These are phyloP conservation scores for Trametes sanguinea DNA, from an alignment of 768 basidiomycete species.

Conservation along the genomic window DNA sequence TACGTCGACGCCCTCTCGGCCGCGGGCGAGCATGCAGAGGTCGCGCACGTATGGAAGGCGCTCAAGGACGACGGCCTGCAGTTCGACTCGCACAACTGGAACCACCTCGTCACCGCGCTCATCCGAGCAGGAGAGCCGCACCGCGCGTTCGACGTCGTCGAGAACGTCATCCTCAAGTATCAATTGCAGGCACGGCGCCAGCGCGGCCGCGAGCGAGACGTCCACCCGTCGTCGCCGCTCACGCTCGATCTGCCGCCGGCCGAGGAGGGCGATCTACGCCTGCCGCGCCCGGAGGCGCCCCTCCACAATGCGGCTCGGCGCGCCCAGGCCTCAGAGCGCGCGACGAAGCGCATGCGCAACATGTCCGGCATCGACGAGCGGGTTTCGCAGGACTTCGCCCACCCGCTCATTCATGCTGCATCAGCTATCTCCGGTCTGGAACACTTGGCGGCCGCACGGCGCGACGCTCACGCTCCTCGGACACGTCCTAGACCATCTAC, in stretches of 20 bases:
- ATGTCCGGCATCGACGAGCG: neutral
- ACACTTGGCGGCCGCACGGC: slow-evolving; percentile 64
- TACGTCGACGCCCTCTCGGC: slow-evolving; percentile 75
- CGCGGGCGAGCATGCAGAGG: slow-evolving; percentile 58
- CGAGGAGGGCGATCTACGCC: slow-evolving; percentile 22
- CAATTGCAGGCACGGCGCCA: slow-evolving; percentile 34
- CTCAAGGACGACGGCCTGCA: slow-evolving; percentile 64
- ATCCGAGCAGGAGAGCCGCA: slow-evolving; percentile 80
- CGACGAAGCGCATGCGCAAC: slow-evolving; percentile 14
- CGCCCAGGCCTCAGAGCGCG: neutral
- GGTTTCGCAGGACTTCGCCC: slow-evolving; percentile 49
- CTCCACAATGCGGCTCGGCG: slow-evolving; percentile 18
- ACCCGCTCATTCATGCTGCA: slow-evolving; percentile 61
- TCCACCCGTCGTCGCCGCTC: slow-evolving; percentile 30
- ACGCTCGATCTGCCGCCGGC: slow-evolving; percentile 25
- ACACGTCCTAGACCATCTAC: slow-evolving; percentile 48
- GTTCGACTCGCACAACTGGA: slow-evolving; percentile 93
- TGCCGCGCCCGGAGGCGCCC: slow-evolving; percentile 19
- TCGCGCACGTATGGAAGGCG: slow-evolving; percentile 67
- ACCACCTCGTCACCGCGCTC: slow-evolving; percentile 74
- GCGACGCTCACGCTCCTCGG: slow-evolving; percentile 50
- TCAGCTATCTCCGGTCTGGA: slow-evolving; percentile 64
- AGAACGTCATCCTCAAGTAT: slow-evolving; percentile 71
- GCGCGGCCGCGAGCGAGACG: slow-evolving; percentile 18
- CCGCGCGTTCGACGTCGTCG: slow-evolving; percentile 80